Evolutionary conservation across 768 basidiomycete species (phyloP), one percentile per base, ranked within the genome.

Genomic region (Macrolepiota albuminosa): DNA sequence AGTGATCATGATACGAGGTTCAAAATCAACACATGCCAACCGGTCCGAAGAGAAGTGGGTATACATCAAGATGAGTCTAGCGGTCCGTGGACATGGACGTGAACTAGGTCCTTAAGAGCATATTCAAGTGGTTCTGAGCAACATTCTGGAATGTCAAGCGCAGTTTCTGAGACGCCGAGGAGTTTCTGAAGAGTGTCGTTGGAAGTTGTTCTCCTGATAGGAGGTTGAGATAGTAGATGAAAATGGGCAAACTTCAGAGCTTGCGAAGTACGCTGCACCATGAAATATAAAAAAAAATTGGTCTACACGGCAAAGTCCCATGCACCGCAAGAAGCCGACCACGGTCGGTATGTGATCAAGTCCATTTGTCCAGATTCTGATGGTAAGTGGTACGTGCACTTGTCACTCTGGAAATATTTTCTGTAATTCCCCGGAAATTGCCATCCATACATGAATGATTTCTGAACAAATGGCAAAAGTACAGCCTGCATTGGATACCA

Each of bases 281-380:
- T n/a, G 31, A 37, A 21, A 29, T 2, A 29, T 29, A 3, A 29
- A 29, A 29, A 29, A 29, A 4, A 29, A 2, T 16, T 39, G 53
- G 53, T 39, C 37, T 29, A 39, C 18, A 42, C 24, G 26, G 37
- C 24, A 14, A 9, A n/a, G 26, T 51, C 57, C 39, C 43, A 36
- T 55, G 53, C 29, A 60, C 54, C 59, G 59, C 54, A 60, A 60
- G n/a, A 34, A 53, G 58, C 58, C 58, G 58, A 59, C 29, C 21
- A 21, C 21, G 14, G 53, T 59, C 36, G 58, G 46, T 21, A 51
- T 40, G 36, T 40, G 34, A 29, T 24, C 4, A 53, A 37, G 13
- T 26, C 52, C 37, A 53, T 26, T 37, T 54, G 13, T 36, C 6
- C 51, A 37, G 52, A 26, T 13, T 29, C 37, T 29, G 24, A 24